Evolutionary conservation across 176 grass and related monocot genomes (phyloP), one percentile per base, ranked within the genome.

Genomic region (Miscanthus lutarioriparius): DNA sequence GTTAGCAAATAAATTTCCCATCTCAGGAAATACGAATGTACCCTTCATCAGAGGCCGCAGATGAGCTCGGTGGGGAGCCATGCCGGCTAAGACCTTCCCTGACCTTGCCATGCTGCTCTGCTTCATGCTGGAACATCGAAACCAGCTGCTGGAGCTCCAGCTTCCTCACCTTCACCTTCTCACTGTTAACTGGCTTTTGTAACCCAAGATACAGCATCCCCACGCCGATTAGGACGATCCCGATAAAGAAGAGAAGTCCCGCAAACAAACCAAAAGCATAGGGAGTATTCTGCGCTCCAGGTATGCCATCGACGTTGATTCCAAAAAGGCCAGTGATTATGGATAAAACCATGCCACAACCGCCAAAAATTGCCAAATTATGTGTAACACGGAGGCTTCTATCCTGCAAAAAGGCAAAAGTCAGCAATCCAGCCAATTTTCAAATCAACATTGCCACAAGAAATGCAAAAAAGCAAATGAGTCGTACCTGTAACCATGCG

Each of bases 221-320:
- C 6, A 83, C 40, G 0, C 91, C 90, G 62, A 94, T 85, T 62
- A 99, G 88, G 72, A 91, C 7, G 8, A 88, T 75, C 54, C 93
- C 96, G 22, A 94, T 2, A 28, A 96, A 75, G 41, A 96, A 89
- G 32, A 99, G 89, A 70, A 96, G 79, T 22, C 91, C 93, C 0
- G 96, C 48, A 39, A 94, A 99, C 74, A 99, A 84, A 39, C 93
- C 78, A 62, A 99, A 99, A 28, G 96, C 93, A 17, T 92, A 99
- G 7, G 96, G 96, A 6, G 96, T 94, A 75, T 96, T 99, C 19
- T 90, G 15, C 5, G 87, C 85, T 78, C 93, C 96, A 2, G 96
- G 96, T 87, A 99, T 99, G 77, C 96, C 96, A 54, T 99, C 96
- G 0, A 99, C 93, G 1, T 99, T 99, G 43, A 99, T 96, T 63